Percentiles rank a stretch among this genome's conserved stretches.
Conservation (phyloP, 306 rosid genomes). For the Acacia melanoxylon region DNA sequence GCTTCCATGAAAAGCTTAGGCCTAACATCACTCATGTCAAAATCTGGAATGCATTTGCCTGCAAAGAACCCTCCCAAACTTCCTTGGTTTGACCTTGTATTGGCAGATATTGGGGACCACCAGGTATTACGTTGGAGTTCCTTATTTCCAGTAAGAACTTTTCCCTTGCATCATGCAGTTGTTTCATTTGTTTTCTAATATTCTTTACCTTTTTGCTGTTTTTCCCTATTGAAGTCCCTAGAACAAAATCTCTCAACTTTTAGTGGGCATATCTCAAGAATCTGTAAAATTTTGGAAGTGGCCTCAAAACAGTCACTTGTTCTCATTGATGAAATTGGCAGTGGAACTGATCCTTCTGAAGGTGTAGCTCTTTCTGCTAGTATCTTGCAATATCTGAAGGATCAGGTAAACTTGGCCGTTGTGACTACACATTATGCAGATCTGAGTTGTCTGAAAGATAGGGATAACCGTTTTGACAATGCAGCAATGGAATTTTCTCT, state of each 20-base stretch:
- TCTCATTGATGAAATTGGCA: conserved; percentile 91
- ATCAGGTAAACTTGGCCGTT: conserved; percentile 69
- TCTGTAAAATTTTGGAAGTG: conserved; percentile 72
- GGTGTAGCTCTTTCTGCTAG: conserved; percentile 96
- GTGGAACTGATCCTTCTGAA: conserved; percentile 99
- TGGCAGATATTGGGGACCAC: conserved; percentile 93
- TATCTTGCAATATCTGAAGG: conserved; percentile 82
- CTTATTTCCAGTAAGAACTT: conserved; percentile 33
- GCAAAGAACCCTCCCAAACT: conserved; percentile 76
- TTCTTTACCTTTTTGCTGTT: conserved; percentile 27
- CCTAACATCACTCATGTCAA: conserved; percentile 87
- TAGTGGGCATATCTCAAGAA: conserved; percentile 87
- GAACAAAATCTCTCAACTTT: conserved; percentile 98
- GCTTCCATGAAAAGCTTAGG: conserved; percentile 95
- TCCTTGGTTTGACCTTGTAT: conserved; percentile 94
- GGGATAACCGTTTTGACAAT: conserved; percentile 68
- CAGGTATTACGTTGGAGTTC: conserved; percentile 69
- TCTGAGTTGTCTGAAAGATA: conserved; percentile 76
- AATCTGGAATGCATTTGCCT: conserved; percentile 96
- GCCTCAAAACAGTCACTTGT: conserved; percentile 77
- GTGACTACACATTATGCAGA: conserved; percentile 95
- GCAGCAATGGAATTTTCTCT: conserved; percentile 92
- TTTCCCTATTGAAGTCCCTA: conserved; percentile 71
- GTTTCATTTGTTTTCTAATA: conserved; percentile 52
- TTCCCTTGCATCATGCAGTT: conserved; percentile 27